Evolutionary conservation across 139 green algal genomes (phyloP), one percentile per base, ranked within the genome.

Genomic region (Yamagishiella unicocca): DNA sequence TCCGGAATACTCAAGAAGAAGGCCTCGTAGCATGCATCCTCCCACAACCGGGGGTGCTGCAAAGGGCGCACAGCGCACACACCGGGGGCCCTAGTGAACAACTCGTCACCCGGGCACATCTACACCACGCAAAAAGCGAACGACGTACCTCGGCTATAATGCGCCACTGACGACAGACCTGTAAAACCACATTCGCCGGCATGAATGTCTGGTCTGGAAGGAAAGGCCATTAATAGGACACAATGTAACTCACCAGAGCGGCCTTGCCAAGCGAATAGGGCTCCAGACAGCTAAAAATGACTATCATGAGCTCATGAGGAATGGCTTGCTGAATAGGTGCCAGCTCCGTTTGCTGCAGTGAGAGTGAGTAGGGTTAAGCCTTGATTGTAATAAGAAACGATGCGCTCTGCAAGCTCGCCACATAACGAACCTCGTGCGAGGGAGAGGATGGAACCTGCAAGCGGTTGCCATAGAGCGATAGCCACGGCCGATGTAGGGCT

Each of bases 321-420:
- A 98, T 80, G 31, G 94, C 25, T 68, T 87, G 81, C 90, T 98
- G 94, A 42, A 98, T 97, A 0, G 88, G 91, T 0, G 93, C 94
- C 64, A 95, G 91, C 42, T 94, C 83, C 0, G 80, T 72, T 58
- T 38, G 6, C 76, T 82, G 25, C 12, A 29, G 71, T 46, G 24
- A 53, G 22, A n/a, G 14, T 53, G 70, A 85, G 70, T 70, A 78
- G 46, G 27, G 31, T 74, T 78, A 78, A 55, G 29, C 25, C 33
- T 75, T 14, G 67, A 7, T 8, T 7, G 14, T 25, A 46, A 25
- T 17, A 58, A 17, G 14, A 58, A 12, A 58, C 50, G 17, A 58
- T 12, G 50, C 12, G 17, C 12, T 12, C 17, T 17, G 12, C 14
- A 17, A 25, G 50, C 17, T 58, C 50, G 50, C 50, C 50, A 58